Conservation (phyloP, 2,329 filamentous ascomycete genomes). For the Beauveria brongniartii region DNA sequence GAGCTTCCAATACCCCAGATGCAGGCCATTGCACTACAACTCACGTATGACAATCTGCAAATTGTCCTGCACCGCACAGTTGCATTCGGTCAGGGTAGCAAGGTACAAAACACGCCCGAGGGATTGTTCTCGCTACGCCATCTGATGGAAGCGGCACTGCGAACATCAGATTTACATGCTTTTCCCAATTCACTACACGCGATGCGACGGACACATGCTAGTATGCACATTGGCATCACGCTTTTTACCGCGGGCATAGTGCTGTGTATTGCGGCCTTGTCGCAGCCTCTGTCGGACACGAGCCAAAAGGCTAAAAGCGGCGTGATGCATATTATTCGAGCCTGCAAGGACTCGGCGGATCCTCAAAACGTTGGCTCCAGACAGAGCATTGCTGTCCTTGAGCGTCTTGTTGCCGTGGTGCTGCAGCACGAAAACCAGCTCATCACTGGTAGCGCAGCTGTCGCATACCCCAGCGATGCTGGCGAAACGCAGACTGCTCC, state of each 20-base stretch:
- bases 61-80: slow-evolving; percentile 7
- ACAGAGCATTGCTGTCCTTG: slow-evolving; percentile 9
- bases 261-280: slow-evolving; percentile 4
- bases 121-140: not conserved
- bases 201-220: slow-evolving; percentile 3
- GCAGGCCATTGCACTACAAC: slow-evolving; percentile 8
- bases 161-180: not conserved
- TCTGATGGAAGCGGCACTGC: slow-evolving; percentile 1
- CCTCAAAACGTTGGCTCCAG: slow-evolving; percentile 1
- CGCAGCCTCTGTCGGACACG: slow-evolving; percentile 4
- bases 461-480: not conserved
- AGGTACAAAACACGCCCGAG: not conserved
- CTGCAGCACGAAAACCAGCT: slow-evolving; percentile 8
- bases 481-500: not conserved
- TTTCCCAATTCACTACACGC: slow-evolving; percentile 5
- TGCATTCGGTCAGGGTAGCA: slow-evolving; percentile 1
- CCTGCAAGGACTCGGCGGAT: slow-evolving; percentile 1
- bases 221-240: slow-evolving; percentile 11
- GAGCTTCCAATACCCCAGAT: not conserved
- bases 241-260: slow-evolving; percentile 11
- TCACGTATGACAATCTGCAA: slow-evolving; percentile 10
- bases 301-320: slow-evolving; percentile 6
- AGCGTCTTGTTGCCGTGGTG: slow-evolving; percentile 9
- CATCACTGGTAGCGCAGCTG: slow-evolving; percentile 1
- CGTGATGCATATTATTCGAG: slow-evolving; percentile 11